phyloP scores from a whole-genome alignment of 306 rosid genomes.

The Lotus japonicus region DNA sequence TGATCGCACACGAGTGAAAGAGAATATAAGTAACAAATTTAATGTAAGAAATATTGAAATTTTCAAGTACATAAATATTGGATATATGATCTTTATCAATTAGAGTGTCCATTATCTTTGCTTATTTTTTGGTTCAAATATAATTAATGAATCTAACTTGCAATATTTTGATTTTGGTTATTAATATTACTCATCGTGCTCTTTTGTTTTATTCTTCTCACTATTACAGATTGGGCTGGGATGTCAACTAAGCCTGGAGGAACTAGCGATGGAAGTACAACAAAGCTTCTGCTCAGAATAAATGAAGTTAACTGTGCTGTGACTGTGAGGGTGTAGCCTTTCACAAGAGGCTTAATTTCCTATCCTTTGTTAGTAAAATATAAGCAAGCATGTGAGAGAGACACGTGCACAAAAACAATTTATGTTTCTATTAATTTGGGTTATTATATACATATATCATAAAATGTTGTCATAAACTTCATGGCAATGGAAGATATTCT shows the following conservation, averaged over 20 bases:
- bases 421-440: constrained; percentile 10
- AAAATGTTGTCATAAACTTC: constrained; percentile 20
- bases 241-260: constrained; percentile 86
- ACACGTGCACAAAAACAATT: constrained; percentile 7
- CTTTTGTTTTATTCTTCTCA: background rate
- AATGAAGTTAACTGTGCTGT: constrained; percentile 18
- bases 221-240: constrained; percentile 73
- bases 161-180: background rate
- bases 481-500: constrained; percentile 14
- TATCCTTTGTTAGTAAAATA: constrained; percentile 6
- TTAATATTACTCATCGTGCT: background rate
- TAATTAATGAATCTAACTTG: background rate
- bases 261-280: constrained; percentile 79
- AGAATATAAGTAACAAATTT: background rate
- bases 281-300: constrained; percentile 55
- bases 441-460: background rate
- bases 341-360: constrained; percentile 9
- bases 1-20: background rate
- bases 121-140: background rate
- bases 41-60: background rate
- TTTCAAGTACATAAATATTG: background rate
- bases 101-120: background rate
- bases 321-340: background rate
- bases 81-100: no score
- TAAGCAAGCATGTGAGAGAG: constrained; percentile 9